A percentile compares a stretch with the other conserved stretches of the same genome.
phyloP scores from a whole-genome alignment of 2,329 filamentous ascomycete species.

The Fusarium torreyae region DNA sequence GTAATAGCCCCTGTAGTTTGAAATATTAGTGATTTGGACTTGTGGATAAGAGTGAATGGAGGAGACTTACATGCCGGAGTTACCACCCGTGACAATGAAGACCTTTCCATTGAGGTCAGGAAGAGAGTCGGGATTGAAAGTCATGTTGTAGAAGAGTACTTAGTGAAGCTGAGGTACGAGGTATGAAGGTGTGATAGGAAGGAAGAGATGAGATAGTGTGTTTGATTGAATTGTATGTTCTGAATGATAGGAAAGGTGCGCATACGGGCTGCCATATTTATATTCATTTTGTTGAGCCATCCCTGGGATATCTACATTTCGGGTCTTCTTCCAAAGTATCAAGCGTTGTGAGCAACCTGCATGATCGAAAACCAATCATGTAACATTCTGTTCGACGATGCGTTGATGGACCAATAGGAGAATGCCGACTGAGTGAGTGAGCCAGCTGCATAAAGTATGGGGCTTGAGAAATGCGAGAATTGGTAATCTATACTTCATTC shows the following conservation, averaged over 20 bases:
- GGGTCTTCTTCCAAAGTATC: neutral
- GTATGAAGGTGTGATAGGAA: neutral
- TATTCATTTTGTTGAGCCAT: neutral
- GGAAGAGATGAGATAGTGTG: neutral
- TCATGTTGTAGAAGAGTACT: slow-evolving; percentile 11
- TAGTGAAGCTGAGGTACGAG: neutral
- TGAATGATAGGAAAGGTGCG: neutral
- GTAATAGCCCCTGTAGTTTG: slow-evolving; percentile 23
- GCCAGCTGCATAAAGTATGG: slow-evolving; percentile 10
- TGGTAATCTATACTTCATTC: neutral
- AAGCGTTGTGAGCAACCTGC: slow-evolving; percentile 6
- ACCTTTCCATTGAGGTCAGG: slow-evolving; percentile 19
- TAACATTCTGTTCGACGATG: too few relatives aligned
- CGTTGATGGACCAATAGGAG: neutral
- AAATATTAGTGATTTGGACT: neutral
- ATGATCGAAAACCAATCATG: neutral
- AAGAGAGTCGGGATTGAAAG: slow-evolving; percentile 24
- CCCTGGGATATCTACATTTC: neutral
- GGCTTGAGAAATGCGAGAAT: too few relatives aligned
- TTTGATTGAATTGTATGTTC: neutral
- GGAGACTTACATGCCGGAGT: slow-evolving; percentile 26
- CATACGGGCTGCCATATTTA: neutral
- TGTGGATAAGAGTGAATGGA: rapidly evolving
- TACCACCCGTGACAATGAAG: slow-evolving; percentile 31
- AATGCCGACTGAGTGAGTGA: neutral